phyloP scores from a whole-genome alignment of 257 asterid genomes.

The Lithospermum erythrorhizon region DNA sequence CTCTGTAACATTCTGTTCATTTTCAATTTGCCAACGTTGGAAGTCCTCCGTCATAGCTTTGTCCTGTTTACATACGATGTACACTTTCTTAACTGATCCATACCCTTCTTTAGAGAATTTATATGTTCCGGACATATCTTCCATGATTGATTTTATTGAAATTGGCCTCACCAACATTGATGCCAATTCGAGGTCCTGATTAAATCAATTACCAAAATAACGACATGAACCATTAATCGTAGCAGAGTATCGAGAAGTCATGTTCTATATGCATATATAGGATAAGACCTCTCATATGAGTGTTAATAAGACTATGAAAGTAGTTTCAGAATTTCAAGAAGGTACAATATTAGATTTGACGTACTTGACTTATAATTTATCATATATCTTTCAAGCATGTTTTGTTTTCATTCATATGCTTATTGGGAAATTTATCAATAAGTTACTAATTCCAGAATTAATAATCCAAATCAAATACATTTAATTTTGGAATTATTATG shows the following conservation, averaged over 20 bases:
- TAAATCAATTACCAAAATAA: background rate
- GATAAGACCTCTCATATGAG: no score
- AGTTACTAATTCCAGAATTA: no score
- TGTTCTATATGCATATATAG: no score
- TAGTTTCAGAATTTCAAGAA: no score
- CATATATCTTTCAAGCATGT: no score
- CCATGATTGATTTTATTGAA: conserved; percentile 15
- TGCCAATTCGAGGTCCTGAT: conserved; percentile 43
- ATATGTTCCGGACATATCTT: conserved; percentile 24
- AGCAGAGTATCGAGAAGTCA: no score
- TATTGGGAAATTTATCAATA: no score
- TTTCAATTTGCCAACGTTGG: conserved; percentile 39
- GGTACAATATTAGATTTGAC: no score
- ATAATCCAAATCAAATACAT: no score
- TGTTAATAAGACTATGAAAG: no score
- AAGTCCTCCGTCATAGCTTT: conserved; percentile 19
- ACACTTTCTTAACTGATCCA: conserved; percentile 41
- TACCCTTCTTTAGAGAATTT: conserved; percentile 25
- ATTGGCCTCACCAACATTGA: conserved; percentile 29
- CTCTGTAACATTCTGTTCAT: conserved; percentile 16
- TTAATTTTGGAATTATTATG: no score
- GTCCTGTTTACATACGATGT: conserved; percentile 27
- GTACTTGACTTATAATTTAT: no score
- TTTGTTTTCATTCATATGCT: background rate
- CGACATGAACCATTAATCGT: background rate